Base-by-base conservation (phyloP, 2,329 filamentous ascomycete genomes). In the Phaeophleospora eucalypticola region DNA sequence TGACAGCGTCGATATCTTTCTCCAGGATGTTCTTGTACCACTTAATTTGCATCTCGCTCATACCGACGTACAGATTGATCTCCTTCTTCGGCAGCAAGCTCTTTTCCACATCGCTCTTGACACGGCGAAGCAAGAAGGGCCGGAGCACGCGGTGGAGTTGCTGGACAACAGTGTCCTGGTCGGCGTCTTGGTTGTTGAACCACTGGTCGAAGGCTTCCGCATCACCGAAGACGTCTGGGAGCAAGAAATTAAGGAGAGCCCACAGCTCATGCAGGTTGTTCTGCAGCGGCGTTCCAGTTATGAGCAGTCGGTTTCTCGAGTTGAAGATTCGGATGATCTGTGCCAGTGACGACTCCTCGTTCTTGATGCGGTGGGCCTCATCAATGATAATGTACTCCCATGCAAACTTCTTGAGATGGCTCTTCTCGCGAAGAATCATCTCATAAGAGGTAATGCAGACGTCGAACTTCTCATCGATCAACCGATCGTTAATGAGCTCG, bases 311-410 rank as follows among this genome's bases (percentile, higher is more conserved):
- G 66, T 97, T 97, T 64, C 93, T 82, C 4, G 93, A 98, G 70
- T 90, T 88, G 76, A 98, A 98, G 43, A 96, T 75, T 58, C 93
- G 88, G 56, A 98, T 95, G 57, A 97, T 94, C 64, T 97, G 91
- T 2, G 93, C 90, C 2, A 98, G 77, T 0, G 93, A 96, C 0
- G 93, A 98, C 68, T 97, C 89, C 66, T 98, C 93, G 69, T 98
- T 98, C 76, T 98, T 98, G 79, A 98, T 98, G 51, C 93, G 89
- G 69, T 98, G 93, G 2, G 93, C 84, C 64, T 98, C 93, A 62
- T 98, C 93, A 55, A 98, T 95, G 58, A 98, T 95, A 68, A 98
- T 98, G 70, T 98, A 98, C 68, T 98, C 91, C 93, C 93, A 98
- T 0, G 93, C 90, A 67, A 98, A 95, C 68, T 97, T 97, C 73